Evolutionary conservation across 768 basidiomycete genomes (phyloP).

Genomic region (Pisolithus microcarpus): DNA sequence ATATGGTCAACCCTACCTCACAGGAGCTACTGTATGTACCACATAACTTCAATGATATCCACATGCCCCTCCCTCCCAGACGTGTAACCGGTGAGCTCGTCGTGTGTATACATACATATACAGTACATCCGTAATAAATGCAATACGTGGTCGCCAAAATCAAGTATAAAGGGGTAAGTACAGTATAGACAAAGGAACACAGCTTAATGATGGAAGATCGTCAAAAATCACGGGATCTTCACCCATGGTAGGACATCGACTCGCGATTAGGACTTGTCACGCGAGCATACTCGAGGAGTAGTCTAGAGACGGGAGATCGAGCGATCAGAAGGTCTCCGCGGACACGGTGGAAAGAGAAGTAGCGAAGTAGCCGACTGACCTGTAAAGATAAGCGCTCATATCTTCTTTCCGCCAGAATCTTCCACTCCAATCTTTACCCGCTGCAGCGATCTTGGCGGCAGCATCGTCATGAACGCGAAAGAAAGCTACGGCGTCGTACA

Average conservation of each 20-base stretch:
- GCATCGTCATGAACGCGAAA: slow-evolving; percentile 63
- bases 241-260: slow-evolving; percentile 30
- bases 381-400: slow-evolving; percentile 50
- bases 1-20: no score
- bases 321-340: neutral
- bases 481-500: slow-evolving; percentile 67
- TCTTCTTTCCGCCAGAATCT: slow-evolving; percentile 56
- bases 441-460: slow-evolving; percentile 47
- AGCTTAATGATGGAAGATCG: no score
- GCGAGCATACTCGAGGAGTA: slow-evolving; percentile 49
- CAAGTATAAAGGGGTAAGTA: no score
- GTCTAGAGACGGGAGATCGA: slow-evolving; percentile 19
- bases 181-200: no score
- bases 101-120: no score
- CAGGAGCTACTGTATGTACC: no score
- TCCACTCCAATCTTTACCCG: slow-evolving; percentile 52
- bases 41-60: no score
- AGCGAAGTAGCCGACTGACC: slow-evolving; percentile 29
- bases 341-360: neutral
- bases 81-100: no score
- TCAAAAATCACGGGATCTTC: neutral
- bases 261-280: slow-evolving; percentile 42
- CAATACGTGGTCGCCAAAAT: no score
- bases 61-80: no score
- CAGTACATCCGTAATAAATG: no score